Evolutionary conservation across 139 green algal species (phyloP), one percentile per base, ranked within the genome.

Genomic region (Haematococcus sp.): DNA sequence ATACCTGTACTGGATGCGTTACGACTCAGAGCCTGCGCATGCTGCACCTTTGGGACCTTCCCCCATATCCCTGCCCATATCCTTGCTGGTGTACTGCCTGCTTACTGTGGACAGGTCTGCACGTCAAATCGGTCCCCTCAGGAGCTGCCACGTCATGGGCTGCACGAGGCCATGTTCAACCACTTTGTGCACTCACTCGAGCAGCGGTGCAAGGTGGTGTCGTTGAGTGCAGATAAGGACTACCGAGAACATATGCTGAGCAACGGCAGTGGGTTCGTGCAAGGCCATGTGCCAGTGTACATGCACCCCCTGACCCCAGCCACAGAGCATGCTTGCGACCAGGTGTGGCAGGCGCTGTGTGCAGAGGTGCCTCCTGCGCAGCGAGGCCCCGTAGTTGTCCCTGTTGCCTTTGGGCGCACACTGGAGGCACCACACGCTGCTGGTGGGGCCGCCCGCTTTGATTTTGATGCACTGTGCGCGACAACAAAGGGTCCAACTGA

Each of bases 401-500:
- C 54, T n/a, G 88, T 94, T 17, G 84, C 94, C 78, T 94, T 94
- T 85, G 90, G 90, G 7, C 84, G 90, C 22, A 76, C 23, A 2
- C 68, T 94, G 27, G 68, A 73, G 16, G 85, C 93, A 32, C 43
- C n/a, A 13, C 69, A 68, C 1, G n/a, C 46, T 33, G 80, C 68
- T 25, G 73, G 69, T 7, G 84, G 85, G 9, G 87, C 78, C 2
- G 90, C 90, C 0, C 81, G 80, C 25, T 78, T 86, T 46, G 20
- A 25, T 1, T 93, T 93, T 75, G 16, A 25, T 0, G 86, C 94
- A 63, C 83, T 96, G 64, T 96, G 90, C 54, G 82, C 52, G 0
- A 23, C 49, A 2, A 64, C 78, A 3, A 71, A 91, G 28, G 92
- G 92, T 1, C 71, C 88, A 27, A 83, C 92, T 2, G 92, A 97